Base-by-base conservation (phyloP, 352 stramenopile genomes). In the Pythium brachiatum region DNA sequence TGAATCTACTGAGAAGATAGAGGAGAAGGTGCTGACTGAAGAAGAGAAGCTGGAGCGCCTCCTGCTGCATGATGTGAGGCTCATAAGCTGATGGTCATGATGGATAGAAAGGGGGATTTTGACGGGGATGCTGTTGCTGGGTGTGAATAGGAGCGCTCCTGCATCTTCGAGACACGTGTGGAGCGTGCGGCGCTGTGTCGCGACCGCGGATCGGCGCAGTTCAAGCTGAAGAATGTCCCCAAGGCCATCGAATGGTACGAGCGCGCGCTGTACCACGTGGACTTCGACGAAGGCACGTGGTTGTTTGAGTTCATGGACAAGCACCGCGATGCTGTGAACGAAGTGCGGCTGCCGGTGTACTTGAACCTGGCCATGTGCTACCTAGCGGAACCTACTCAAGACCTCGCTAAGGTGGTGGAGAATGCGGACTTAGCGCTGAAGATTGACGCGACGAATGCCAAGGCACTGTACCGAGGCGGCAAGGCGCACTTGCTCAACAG, bases 221-320 rank as follows among this genome's bases (percentile, higher is more conserved):
- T 90, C 43, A 88, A 88, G 52, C 32, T 46, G 26, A 79, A 83
- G 26, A 56, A 91, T 48, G n/a, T 78, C 12, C 32, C 52, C 0
- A 53, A 67, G 7, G 86, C 86, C 2, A 55, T 92, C 46, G 46
- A 75, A 46, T 94, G 78, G 79, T 94, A 93, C 69, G 65, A 91
- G 53, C 86, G 86, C 26, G 83, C 83, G 43, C 66, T 93, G 6
- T 88, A 77, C 55, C 86, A 94, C 60, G 81, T 91, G 48, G 81
- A 93, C 38, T 94, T 94, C 70, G 86, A 93, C 54, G 83, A 94
- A 64, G 86, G 77, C 70, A 90, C 83, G 57, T 94, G 83, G 83
- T 69, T 87, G 54, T 94, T 94, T 60, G 86, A 94, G 83, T 88
- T 92, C 54, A 74, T 89, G 34, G 62, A 83, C 47, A 83, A 85